Evolutionary conservation across 495 filamentous ascomycete species (phyloP).

Genomic region (Penicillium coffeae): DNA sequence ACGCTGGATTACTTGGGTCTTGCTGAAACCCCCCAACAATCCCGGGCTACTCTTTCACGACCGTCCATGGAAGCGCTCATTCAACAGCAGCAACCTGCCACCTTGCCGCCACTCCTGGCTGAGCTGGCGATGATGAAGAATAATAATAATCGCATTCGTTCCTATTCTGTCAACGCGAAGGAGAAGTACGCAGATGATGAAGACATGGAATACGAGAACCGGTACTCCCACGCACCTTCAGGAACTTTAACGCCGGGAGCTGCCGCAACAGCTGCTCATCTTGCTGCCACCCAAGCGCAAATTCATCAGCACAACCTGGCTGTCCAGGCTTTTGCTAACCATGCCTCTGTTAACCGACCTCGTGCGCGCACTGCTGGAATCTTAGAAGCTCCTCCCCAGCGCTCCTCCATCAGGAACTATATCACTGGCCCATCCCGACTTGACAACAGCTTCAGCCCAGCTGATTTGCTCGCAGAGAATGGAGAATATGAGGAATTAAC

Average conservation of each 20-base stretch:
- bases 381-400: slow-evolving; percentile 74
- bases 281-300: slow-evolving; percentile 81
- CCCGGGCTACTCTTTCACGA: slow-evolving; percentile 65
- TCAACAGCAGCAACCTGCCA: slow-evolving; percentile 54
- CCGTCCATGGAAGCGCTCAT: slow-evolving; percentile 41
- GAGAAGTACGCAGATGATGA: slow-evolving; percentile 95
- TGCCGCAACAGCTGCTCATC: slow-evolving; percentile 61
- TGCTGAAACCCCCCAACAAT: slow-evolving; percentile 86
- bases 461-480: slow-evolving; percentile 73
- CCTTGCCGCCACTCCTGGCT: slow-evolving; percentile 68
- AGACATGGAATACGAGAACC: slow-evolving; percentile 69
- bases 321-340: slow-evolving; percentile 83
- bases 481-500: slow-evolving; percentile 67
- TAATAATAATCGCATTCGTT: slow-evolving; percentile 80
- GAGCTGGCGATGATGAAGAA: slow-evolving; percentile 74
- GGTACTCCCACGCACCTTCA: slow-evolving; percentile 57
- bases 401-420: slow-evolving; percentile 70
- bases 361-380: slow-evolving; percentile 88
- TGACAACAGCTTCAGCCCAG: slow-evolving; percentile 76
- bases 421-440: slow-evolving; percentile 73
- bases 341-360: slow-evolving; percentile 76
- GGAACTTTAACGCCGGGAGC: slow-evolving; percentile 70
- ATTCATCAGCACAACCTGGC: slow-evolving; percentile 91
- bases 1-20: slow-evolving; percentile 95
- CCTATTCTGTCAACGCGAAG: slow-evolving; percentile 97